Evolutionary conservation across 352 stramenopile genomes (phyloP).

Genomic region (Phytophthora macrochlamydospora): DNA sequence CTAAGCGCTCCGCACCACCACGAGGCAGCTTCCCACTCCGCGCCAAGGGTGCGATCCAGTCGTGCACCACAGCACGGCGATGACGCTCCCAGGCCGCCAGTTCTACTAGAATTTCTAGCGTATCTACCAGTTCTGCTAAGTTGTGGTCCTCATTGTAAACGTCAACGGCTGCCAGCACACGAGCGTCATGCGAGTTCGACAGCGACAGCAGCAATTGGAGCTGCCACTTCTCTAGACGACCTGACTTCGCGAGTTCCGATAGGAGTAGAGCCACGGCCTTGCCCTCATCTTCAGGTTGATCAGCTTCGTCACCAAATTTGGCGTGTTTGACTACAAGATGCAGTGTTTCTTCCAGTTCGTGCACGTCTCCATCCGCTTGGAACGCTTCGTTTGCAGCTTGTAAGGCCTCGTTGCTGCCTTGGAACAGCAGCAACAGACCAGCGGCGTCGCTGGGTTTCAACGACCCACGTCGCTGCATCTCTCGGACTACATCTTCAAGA

Average conservation of each 20-base stretch:
- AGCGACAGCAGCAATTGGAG: constrained; percentile 63
- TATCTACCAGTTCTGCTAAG: constrained; percentile 54
- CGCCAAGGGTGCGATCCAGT: constrained; percentile 64
- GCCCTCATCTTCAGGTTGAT: constrained; percentile 27
- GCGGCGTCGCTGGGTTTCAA: constrained; percentile 61
- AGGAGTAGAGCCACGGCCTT: constrained; percentile 39
- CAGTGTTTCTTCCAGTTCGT: constrained; percentile 80
- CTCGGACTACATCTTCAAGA: constrained; percentile 65
- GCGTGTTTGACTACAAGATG: constrained; percentile 85
- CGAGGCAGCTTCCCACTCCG: constrained; percentile 25
- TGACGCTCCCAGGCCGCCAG: constrained; percentile 68
- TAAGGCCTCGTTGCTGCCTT: constrained; percentile 73
- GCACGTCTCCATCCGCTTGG: constrained; percentile 69
- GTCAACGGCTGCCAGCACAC: constrained; percentile 60
- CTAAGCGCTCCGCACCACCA: constrained; percentile 37
- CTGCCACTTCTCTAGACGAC: constrained; percentile 56
- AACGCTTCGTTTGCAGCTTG: constrained; percentile 72
- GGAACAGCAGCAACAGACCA: constrained; percentile 64
- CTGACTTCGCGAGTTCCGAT: constrained; percentile 37
- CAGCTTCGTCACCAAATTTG: constrained; percentile 46
- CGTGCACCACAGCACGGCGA: constrained; percentile 45
- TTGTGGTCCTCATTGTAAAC: constrained; percentile 60
- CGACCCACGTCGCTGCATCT: constrained; percentile 67
- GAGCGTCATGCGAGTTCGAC: constrained; percentile 45
- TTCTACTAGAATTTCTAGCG: constrained; percentile 64